Conservation (phyloP, 495 filamentous ascomycete species). For the Lophium mytilinum region DNA sequence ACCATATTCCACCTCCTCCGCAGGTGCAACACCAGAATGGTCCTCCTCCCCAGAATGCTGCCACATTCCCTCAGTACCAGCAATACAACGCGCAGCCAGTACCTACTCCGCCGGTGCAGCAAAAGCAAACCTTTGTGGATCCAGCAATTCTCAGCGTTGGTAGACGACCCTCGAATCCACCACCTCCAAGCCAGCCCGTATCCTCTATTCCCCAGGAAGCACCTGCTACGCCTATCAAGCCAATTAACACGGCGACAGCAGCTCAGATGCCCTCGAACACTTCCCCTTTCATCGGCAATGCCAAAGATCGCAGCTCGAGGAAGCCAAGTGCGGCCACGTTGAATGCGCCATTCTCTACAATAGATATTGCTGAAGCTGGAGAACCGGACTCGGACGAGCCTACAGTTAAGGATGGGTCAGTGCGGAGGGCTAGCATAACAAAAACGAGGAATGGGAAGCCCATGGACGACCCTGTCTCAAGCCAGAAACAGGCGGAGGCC, state of each 20-base stretch:
- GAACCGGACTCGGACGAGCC: conserved; percentile 19
- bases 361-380: conserved; percentile 22
- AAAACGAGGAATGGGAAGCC: conserved; percentile 25
- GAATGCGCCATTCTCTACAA: conserved; percentile 24
- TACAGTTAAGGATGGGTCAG: neutral
- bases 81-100: neutral
- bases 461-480: conserved; percentile 17
- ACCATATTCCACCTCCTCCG: conserved; percentile 1
- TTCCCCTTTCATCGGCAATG: conserved; percentile 27
- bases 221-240: conserved; percentile 31
- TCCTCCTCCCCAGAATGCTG: conserved; percentile 17
- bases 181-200: conserved; percentile 2
- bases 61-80: conserved; percentile 11
- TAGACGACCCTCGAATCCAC: conserved; percentile 18
- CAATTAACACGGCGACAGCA: conserved; percentile 16
- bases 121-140: conserved; percentile 28
- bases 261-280: conserved; percentile 25
- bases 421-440: conserved; percentile 19
- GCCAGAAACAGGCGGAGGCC: neutral
- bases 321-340: conserved; percentile 25
- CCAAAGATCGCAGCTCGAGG: conserved; percentile 12
- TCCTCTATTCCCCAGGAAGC: conserved; percentile 22
- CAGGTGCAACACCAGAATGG: conserved; percentile 26
- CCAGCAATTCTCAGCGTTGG: conserved; percentile 36
- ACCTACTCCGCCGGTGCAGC: conserved; percentile 7